These are phyloP conservation scores for Citrullus amarus DNA, from an alignment of 306 rosid species.

Conservation along the genomic window DNA sequence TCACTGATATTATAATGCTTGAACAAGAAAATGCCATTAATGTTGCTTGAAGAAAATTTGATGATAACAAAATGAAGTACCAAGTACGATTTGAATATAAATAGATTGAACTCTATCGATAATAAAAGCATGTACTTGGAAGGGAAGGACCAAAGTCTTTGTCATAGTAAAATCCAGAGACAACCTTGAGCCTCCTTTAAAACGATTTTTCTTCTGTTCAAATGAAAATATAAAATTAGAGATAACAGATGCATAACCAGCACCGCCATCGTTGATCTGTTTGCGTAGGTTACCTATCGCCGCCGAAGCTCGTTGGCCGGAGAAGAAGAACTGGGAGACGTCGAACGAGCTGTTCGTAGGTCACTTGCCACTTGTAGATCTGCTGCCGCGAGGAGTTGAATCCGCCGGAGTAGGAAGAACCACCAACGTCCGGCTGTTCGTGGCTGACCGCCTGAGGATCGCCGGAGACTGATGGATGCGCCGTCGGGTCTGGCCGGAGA, in stretches of 20 bases:
- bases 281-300: neutral
- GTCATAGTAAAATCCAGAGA: slow-evolving; percentile 21
- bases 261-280: neutral
- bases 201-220: neutral
- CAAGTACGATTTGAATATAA: neutral
- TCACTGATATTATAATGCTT: neutral
- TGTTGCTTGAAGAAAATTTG: neutral
- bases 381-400: neutral
- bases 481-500: too few relatives aligned
- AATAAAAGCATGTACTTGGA: slow-evolving; percentile 17
- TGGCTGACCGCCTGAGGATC: neutral
- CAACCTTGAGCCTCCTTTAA: neutral
- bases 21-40: neutral
- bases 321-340: neutral
- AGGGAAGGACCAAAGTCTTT: slow-evolving; percentile 24
- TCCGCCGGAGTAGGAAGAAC: neutral
- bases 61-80: neutral
- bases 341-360: neutral
- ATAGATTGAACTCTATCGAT: neutral
- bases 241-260: neutral
- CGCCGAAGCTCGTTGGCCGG: neutral
- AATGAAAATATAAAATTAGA: neutral
- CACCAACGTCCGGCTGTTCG: neutral
- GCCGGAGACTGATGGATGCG: too few relatives aligned
- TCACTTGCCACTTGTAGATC: neutral